Base-by-base conservation (phyloP, 2,329 filamentous ascomycete species). In the Stachybotrys chartarum region DNA sequence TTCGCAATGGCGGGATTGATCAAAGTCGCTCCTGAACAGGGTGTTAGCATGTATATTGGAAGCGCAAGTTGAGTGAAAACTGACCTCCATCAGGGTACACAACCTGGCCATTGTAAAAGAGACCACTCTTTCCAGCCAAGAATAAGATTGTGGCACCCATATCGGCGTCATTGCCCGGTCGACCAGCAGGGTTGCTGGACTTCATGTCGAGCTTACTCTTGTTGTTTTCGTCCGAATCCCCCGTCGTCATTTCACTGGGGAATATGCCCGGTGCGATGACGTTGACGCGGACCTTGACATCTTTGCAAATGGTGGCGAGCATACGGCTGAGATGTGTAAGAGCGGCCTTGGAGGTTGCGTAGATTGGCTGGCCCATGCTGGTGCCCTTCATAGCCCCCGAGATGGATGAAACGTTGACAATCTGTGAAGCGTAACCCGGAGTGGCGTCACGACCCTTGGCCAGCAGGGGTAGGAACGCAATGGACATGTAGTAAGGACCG, bases 251-350 rank as follows among this genome's bases (percentile, higher is more conserved):
- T 78, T 86, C 85, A 66, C 83, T 84, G 35, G 81, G 83, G 58
- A 78, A 77, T 53, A 85, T 75, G 45, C 85, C 85, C 0, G 86
- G 87, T 0, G 87, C 86, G 58, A 87, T 87, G 30, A 85, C 84
- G 64, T 89, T 77, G 18, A 85, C 78, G 63, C 88, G 87, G 45
- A 77, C 72, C 63, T 81, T 84, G 54, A 84, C 77, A 30, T 77
- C 74, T 52, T 80, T 52, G 51, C 11, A 30, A 7, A 32, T 51
- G 10, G 49, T 31, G 4, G 49, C 49, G 6, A 35, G 12, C 49
- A 51, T 51, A 7, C 49, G 49, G 49, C 49, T 51, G 10, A 51
- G 49, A 30, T 51, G 49, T 12, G 49, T 51, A 16, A 51, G 49
- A n/a, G 49, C 49, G 12, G 49, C 49, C n/a, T 51, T 51, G 8